Base-by-base conservation (phyloP, 148 eudicot genomes). In the Dianthus caryophyllus region DNA sequence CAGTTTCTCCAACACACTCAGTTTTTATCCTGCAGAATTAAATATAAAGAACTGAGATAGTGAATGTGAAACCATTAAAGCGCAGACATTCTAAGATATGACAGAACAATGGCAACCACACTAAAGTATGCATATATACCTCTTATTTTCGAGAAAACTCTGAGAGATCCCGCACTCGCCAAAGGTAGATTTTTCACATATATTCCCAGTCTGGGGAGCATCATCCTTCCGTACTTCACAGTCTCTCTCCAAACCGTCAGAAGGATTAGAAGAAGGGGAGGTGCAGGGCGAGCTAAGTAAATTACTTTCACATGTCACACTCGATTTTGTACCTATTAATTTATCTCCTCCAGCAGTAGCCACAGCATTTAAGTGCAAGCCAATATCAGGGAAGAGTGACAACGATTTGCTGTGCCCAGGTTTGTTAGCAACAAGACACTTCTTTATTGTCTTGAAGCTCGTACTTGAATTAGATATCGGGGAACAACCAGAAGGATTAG, bases 351-450 rank as follows among this genome's bases (percentile, higher is more conserved):
- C 25, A 27, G 72, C 25, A 36, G 77, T 68, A 47, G 82, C 76
- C 63, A 78, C 68, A 52, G 80, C 73, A 71, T 82, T 82, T 71
- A 82, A 76, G 57, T 79, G 82, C 73, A 82, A 64, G 59, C 85
- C 85, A 61, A 79, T 73, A 27, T 78, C 77, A 69, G 85, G 85
- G 18, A 82, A 48, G 26, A 56, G 17, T 18, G 78, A 59, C 10
- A 80, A 63, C 24, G 41, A 76, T 43, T 65, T 66, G 41, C 30
- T 62, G 36, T 61, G 64, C 52, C 65, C 76, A 62, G 66, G 61
- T 55, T 67, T 59, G 57, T 70, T 67, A 18, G 65, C 33, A 69
- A 67, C 72, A 55, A 64, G 16, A 46, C 52, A 26, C 46, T 74
- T 68, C 36, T 51, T 65, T 21, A 66, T 44, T 9, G 63, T 55